Base-by-base conservation (phyloP, 805 yeast genomes). In the Starmerella khaoyaiensis region DNA sequence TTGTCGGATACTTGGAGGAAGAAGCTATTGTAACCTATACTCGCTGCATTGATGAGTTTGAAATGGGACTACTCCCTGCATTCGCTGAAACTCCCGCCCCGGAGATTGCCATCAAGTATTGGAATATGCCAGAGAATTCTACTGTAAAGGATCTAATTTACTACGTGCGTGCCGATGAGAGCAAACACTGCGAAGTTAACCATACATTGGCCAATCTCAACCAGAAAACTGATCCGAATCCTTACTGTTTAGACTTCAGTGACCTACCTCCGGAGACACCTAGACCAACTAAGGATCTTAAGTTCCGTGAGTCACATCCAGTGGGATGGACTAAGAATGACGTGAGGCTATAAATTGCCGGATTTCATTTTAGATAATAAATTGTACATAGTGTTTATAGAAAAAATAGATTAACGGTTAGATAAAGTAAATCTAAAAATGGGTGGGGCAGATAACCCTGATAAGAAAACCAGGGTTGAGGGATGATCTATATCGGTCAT, bases 81-180 rank as follows among this genome's bases (percentile, higher is more conserved):
- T 35, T 35, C 19, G 22, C 33, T 4, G 6, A 16, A 20, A 28
- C 28, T 6, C 28, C 28, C 21, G 38, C 38, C 4, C 38, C 38
- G 6, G 33, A 28, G n/a, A 28, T 35, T 19, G 38, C 38, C 3
- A 19, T 28, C 19, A 28, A 35, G 21, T 35, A 35, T 23, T 35
- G 38, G 38, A 19, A 21, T 18, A 35, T 35, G 38, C 8, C 14
- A 8, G 23, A 28, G 4, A 23, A 14, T 15, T 12, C 38, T 21
- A 21, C 38, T 8, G 38, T 35, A 14, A 28, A 28, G 21, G 38
- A 35, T 33, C 4, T 35, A 29, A 35, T 35, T 23, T 35, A 35
- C 33, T 35, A 35, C 21, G 31, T 35, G 12, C 38, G 38, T n/a
- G 38, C 38, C 11, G 38, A 35, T 26, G 38, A 35, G 32, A 15